Evolutionary conservation across 2,329 filamentous ascomycete species (phyloP).

Genomic region (Fusarium chuoi): DNA sequence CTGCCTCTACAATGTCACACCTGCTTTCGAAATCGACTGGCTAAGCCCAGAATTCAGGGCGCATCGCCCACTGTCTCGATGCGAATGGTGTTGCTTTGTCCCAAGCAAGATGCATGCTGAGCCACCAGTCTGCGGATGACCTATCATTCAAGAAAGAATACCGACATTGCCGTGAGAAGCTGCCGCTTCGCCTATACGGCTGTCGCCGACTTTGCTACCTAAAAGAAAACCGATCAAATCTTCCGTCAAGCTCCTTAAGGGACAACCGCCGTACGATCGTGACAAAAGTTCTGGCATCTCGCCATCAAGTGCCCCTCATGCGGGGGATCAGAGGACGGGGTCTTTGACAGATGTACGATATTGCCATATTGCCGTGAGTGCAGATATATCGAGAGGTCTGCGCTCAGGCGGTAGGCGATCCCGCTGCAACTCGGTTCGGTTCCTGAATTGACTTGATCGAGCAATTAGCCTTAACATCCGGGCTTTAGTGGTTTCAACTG

Average conservation of each 20-base stretch:
- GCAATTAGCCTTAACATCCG: constrained; percentile 35
- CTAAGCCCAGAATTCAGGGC: constrained; percentile 16
- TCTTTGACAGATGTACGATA: constrained; percentile 34
- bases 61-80: constrained; percentile 21
- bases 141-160: constrained; percentile 15
- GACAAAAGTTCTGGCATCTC: constrained; percentile 12
- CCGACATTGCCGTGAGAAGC: constrained; percentile 1
- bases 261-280: constrained; percentile 14
- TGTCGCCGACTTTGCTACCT: background rate
- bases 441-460: constrained; percentile 36
- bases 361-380: constrained; percentile 24
- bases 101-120: constrained; percentile 25
- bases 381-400: constrained; percentile 29
- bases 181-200: constrained; percentile 17
- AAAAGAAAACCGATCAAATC: background rate
- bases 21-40: constrained; percentile 6
- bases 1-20: constrained; percentile 17
- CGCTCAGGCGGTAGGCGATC: constrained; percentile 35
- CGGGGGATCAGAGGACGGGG: constrained; percentile 38
- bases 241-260: constrained; percentile 4
- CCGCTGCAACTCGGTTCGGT: constrained; percentile 38
- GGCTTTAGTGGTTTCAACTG: constrained; percentile 44
- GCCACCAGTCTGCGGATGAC: constrained; percentile 10
- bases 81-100: constrained; percentile 38
- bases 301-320: constrained; percentile 24